phyloP scores from a whole-genome alignment of 2,329 filamentous ascomycete genomes.

The Rugonectria rugulosa region DNA sequence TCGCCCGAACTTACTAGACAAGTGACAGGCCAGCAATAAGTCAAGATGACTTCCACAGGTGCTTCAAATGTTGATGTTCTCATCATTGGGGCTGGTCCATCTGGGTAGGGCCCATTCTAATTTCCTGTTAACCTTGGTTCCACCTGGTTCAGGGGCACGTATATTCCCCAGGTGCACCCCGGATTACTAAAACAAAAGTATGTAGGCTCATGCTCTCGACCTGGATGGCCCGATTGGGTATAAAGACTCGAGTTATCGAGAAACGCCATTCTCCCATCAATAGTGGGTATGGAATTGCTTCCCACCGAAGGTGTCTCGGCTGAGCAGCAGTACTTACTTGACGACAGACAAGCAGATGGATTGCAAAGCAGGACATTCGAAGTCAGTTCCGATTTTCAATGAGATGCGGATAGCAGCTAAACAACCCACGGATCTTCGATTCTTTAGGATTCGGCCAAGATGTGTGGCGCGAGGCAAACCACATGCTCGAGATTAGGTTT shows the following conservation, averaged over 20 bases:
- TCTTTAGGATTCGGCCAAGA: conserved; percentile 72
- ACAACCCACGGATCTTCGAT: no score
- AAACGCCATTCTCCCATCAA: no score
- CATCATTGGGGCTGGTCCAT: conserved; percentile 22
- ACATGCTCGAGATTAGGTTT: conserved; percentile 64
- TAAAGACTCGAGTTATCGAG: conserved; percentile 25
- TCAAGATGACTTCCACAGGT: no score
- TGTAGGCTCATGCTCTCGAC: conserved; percentile 18
- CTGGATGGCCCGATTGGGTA: conserved; percentile 23
- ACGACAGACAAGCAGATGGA: conserved; percentile 23
- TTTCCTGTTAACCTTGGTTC: neutral
- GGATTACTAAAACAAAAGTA: no score
- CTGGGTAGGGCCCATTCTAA: conserved; percentile 10
- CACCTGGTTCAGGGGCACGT: neutral
- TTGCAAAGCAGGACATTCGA: conserved; percentile 54
- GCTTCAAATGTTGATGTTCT: no score
- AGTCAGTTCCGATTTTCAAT: no score
- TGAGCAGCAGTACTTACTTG: conserved; percentile 21
- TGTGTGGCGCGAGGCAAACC: conserved; percentile 71
- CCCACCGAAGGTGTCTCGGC: no score
- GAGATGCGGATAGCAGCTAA: no score
- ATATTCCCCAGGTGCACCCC: neutral
- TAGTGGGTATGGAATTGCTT: no score
- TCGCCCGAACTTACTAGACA: no score
- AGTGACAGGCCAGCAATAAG: no score